These are phyloP conservation scores for Nemania sp. DNA, from an alignment of 2,329 filamentous ascomycete species.

Conservation along the genomic window DNA sequence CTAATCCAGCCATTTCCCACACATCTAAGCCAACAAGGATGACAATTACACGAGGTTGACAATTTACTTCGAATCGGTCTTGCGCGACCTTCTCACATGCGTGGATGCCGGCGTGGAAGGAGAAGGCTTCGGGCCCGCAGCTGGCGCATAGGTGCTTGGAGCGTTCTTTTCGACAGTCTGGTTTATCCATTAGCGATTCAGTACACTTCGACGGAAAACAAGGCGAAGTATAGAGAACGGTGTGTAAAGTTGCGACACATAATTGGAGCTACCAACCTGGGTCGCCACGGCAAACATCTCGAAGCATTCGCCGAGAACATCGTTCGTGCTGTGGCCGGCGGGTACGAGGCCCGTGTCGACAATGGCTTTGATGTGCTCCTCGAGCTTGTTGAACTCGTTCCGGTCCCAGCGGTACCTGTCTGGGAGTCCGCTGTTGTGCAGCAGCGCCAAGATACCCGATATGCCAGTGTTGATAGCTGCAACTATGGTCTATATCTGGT, in stretches of 20 bases:
- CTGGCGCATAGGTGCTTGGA: background rate
- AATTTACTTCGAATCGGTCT: no score
- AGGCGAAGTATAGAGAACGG: background rate
- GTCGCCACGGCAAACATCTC: slow-evolving; percentile 52
- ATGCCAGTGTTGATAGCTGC: slow-evolving; percentile 56
- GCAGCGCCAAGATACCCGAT: slow-evolving; percentile 54
- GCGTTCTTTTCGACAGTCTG: background rate
- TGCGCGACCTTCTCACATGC: no score
- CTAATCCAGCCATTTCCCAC: no score
- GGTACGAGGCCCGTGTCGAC: slow-evolving; percentile 54
- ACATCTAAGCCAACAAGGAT: no score
- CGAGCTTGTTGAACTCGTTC: slow-evolving; percentile 54
- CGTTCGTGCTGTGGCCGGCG: slow-evolving; percentile 48
- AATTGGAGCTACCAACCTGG: slow-evolving; percentile 25
- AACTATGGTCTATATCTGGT: slow-evolving; percentile 46
- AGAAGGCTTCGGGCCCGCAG: no score
- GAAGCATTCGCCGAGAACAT: slow-evolving; percentile 54
- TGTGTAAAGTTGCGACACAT: background rate
- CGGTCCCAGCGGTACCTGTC: slow-evolving; percentile 56
- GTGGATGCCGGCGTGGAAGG: no score
- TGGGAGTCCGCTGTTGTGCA: slow-evolving; percentile 59
- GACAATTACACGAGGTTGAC: no score
- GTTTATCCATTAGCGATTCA: background rate
- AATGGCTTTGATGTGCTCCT: slow-evolving; percentile 55
- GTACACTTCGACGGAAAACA: background rate